These are phyloP conservation scores for Ceratobasidium sp. DNA, from an alignment of 1,284 basidiomycete genomes.

Conservation along the genomic window DNA sequence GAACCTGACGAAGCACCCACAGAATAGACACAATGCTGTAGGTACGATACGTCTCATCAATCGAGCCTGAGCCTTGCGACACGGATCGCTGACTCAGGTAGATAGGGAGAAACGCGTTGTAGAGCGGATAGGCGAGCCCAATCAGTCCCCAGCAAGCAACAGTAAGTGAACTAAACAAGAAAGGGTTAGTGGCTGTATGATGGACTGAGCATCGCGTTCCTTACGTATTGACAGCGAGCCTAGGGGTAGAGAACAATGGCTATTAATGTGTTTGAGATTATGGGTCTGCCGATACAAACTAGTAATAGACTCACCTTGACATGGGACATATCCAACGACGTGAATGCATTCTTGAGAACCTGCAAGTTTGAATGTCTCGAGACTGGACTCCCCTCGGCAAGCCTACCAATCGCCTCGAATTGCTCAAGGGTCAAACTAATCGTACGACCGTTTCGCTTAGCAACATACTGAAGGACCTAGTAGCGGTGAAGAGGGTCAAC, in stretches of 20 bases:
- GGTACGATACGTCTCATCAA: conserved; percentile 63
- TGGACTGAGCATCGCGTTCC: background rate
- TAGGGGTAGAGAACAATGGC: conserved; percentile 66
- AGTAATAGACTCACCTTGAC: conserved; percentile 13
- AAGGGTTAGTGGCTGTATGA: background rate
- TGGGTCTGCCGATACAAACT: background rate
- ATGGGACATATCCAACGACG: conserved; percentile 61
- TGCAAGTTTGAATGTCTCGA: conserved; percentile 53
- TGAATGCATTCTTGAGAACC: conserved; percentile 60
- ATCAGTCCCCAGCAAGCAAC: conserved; percentile 59
- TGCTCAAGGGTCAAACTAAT: conserved; percentile 64
- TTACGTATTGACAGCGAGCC: conserved; percentile 66
- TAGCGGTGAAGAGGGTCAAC: conserved; percentile 47
- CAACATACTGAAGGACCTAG: conserved; percentile 65
- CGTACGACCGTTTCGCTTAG: conserved; percentile 65
- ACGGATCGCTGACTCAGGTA: conserved; percentile 62
- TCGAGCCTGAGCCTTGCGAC: conserved; percentile 56
- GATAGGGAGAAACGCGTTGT: conserved; percentile 66
- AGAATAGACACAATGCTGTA: conserved; percentile 65
- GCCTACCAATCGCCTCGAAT: conserved; percentile 57
- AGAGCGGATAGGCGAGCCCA: conserved; percentile 73
- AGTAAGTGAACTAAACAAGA: conserved; percentile 20
- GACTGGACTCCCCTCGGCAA: conserved; percentile 51
- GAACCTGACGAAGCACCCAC: background rate
- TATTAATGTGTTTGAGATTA: conserved; percentile 58